Evolutionary conservation across 495 filamentous ascomycete species (phyloP).

Genomic region (Endocarpon pusillum): DNA sequence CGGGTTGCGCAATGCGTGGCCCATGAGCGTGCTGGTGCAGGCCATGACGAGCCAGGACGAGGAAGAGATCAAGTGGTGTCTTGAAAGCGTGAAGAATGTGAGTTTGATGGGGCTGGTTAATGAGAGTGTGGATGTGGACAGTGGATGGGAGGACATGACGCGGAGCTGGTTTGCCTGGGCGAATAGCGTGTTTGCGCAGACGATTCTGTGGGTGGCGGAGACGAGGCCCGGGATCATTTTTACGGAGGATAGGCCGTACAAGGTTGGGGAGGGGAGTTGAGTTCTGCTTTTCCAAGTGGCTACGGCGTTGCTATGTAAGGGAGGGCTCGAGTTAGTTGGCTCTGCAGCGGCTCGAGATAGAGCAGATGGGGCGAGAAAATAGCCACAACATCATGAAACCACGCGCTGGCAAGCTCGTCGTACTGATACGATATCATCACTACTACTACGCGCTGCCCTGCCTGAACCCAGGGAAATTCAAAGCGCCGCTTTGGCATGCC

Average conservation of each 20-base stretch:
- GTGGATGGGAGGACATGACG: slow-evolving; percentile 49
- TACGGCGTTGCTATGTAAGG: no score
- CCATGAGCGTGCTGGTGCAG: slow-evolving; percentile 83
- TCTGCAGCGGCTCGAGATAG: no score
- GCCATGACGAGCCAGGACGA: slow-evolving; percentile 82
- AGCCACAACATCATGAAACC: no score
- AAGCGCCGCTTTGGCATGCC: no score
- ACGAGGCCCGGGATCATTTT: slow-evolving; percentile 83
- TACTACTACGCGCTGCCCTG: no score
- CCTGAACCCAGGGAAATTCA: no score
- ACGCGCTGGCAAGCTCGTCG: no score
- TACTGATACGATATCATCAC: no score
- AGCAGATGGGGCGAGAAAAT: no score
- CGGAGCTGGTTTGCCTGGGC: slow-evolving; percentile 96
- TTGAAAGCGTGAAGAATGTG: slow-evolving; percentile 56
- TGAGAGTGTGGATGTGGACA: slow-evolving; percentile 79
- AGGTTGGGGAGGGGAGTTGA: neutral
- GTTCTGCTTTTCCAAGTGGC: neutral
- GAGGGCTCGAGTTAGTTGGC: no score
- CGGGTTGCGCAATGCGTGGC: slow-evolving; percentile 85
- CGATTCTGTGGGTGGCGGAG: slow-evolving; percentile 73
- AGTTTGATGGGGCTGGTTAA: slow-evolving; percentile 70
- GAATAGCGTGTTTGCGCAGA: slow-evolving; percentile 89
- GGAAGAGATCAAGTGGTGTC: slow-evolving; percentile 53
- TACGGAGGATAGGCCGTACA: slow-evolving; percentile 24